phyloP scores from a whole-genome alignment of 2,329 filamentous ascomycete species.

The Paracoccidioides lutzii region DNA sequence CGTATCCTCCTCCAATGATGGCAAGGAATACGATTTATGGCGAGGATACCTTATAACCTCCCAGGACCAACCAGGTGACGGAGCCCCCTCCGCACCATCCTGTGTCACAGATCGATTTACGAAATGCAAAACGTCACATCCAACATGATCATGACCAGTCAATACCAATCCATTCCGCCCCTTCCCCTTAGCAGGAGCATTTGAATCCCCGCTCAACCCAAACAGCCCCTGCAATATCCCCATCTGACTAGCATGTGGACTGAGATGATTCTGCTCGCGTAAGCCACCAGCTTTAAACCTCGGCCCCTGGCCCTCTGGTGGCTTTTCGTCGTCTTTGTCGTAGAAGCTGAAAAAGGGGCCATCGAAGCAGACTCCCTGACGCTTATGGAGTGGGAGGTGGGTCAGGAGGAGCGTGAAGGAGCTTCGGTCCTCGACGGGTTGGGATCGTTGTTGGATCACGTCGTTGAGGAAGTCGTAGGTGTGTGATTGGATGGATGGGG shows the following conservation, averaged over 20 bases:
- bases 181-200: slow-evolving; percentile 46
- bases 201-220: slow-evolving; percentile 54
- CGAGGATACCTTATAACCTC: slow-evolving; percentile 21
- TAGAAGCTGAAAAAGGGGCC: slow-evolving; percentile 73
- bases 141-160: slow-evolving; percentile 90
- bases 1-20: neutral
- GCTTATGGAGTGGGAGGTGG: slow-evolving; percentile 82
- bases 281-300: slow-evolving; percentile 37
- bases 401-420: slow-evolving; percentile 76
- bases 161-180: slow-evolving; percentile 68
- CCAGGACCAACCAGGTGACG: slow-evolving; percentile 21
- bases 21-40: neutral
- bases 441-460: slow-evolving; percentile 44
- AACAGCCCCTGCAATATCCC: slow-evolving; percentile 76
- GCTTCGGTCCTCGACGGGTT: slow-evolving; percentile 48
- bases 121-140: slow-evolving; percentile 81
- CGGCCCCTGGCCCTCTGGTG: slow-evolving; percentile 13
- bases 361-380: slow-evolving; percentile 69
- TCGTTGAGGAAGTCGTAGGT: slow-evolving; percentile 62
- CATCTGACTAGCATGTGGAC: slow-evolving; percentile 50
- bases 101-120: slow-evolving; percentile 44
- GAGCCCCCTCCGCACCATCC: slow-evolving; percentile 9
- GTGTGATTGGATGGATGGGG: slow-evolving; percentile 53
- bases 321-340: slow-evolving; percentile 44
- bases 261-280: slow-evolving; percentile 84